Evolutionary conservation across 1,284 basidiomycete genomes (phyloP), one percentile per base, ranked within the genome.

Genomic region (Apiotrichum brassicae): DNA sequence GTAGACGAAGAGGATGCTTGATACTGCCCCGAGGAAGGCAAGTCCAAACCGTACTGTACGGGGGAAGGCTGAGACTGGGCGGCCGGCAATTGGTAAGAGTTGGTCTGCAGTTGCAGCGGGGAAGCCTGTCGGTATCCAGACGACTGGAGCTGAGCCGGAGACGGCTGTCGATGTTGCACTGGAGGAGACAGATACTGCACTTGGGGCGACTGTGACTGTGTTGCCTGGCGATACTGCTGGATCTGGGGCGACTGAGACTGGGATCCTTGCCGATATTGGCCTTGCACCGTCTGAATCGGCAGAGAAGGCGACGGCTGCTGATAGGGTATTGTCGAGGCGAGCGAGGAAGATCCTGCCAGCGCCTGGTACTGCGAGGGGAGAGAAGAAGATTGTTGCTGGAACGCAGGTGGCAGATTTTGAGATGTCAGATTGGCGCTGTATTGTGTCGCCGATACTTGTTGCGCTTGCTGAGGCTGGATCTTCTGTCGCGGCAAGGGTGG

Each of bases 121-220:
- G 36, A 20, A 8, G 36, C 19, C 20, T 20, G 20, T 4, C 20
- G 18, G 11, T 37, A 37, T 12, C n/a, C 36, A 9, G 6, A 6
- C 20, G n/a, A 19, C 36, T 37, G 36, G 14, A 11, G 19, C 9
- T 20, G 19, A 4, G 24, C 25, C 6, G 23, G 38, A n/a, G 38
- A 40, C 5, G 24, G 24, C 38, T 18, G 40, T 1, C 25, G 26
- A 8, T 42, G n/a, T 20, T 42, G 40, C 12, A 32, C 19, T 7
- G 20, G 36, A 6, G 45, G 20, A 6, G 36, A 23, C 20, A 25
- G 22, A 14, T 41, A 34, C 38, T 39, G 38, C 32, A 35, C 30
- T 18, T 50, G 48, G 6, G 36, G 41, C 28, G 40, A 42, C 25
- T 40, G 38, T 6, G 38, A 40, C n/a, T 40, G 38, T 14, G 22